Conservation (phyloP, 176 grass and related monocot species). For the Rhipidocladum racemiflorum region DNA sequence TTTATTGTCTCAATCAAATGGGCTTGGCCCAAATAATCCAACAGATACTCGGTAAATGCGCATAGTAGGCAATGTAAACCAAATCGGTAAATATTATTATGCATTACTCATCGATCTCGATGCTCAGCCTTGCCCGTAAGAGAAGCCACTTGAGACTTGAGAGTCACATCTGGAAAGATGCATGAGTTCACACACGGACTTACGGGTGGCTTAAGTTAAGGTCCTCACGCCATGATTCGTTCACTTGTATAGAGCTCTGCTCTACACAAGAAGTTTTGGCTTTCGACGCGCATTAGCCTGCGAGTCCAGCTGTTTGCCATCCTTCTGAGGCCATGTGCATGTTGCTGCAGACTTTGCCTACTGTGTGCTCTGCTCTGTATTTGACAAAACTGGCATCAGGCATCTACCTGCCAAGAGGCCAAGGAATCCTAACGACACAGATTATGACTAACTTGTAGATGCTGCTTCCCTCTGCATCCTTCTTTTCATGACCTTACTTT, state of each 20-base stretch:
- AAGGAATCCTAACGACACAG: not conserved
- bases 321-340: constrained; percentile 8
- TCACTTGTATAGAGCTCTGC: constrained; percentile 9
- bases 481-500: not conserved
- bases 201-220: not conserved
- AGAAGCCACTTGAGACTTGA: not conserved
- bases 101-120: not conserved
- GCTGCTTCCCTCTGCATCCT: not conserved
- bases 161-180: not conserved
- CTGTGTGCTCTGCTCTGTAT: not conserved
- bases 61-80: too few species aligned
- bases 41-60: too few species aligned
- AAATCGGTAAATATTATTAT: not conserved
- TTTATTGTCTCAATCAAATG: too few species aligned
- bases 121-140: not conserved
- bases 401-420: not conserved
- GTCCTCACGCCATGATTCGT: constrained; percentile 18
- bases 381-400: constrained; percentile 18
- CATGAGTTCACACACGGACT: not conserved
- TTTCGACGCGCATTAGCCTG: not conserved
- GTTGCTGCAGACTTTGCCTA: not conserved
- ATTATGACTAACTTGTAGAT: constrained; percentile 27
- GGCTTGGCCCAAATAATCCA: too few species aligned
- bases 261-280: not conserved
- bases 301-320: constrained; percentile 22